These are phyloP conservation scores for Solanum hybrid DNA, from an alignment of 305 asterid genomes.

Conservation along the genomic window DNA sequence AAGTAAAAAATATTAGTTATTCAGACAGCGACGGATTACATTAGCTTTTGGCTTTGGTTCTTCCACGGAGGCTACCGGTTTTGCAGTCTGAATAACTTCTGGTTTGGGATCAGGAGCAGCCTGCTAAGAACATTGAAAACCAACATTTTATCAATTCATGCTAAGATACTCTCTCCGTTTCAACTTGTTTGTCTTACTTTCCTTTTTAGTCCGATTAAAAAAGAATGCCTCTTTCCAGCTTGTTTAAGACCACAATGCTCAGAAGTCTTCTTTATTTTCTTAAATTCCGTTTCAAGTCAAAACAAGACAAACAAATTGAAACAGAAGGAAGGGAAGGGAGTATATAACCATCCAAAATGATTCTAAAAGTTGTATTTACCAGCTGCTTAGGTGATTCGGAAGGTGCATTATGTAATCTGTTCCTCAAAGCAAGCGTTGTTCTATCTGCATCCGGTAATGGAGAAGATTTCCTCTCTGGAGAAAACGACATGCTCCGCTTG, in stretches of 20 bases:
- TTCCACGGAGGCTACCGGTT: not conserved
- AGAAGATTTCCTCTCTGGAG: not conserved
- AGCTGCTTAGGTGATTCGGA: not conserved
- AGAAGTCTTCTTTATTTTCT: not conserved
- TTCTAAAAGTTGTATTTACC: not conserved
- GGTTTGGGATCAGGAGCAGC: constrained; percentile 3
- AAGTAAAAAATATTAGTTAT: not conserved
- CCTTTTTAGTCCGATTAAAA: not conserved
- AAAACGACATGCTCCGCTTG: not conserved
- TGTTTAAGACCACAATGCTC: not conserved
- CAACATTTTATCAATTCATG: not conserved
- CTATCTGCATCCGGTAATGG: not conserved
- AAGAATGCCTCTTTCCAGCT: not conserved
- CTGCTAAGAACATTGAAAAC: not conserved
- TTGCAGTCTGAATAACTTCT: not conserved
- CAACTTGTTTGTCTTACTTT: not conserved
- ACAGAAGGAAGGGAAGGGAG: not conserved
- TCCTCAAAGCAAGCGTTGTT: not conserved
- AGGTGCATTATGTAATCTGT: not conserved
- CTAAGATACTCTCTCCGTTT: not conserved
- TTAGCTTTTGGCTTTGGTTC: not conserved
- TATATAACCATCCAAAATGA: not conserved
- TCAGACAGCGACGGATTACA: not conserved
- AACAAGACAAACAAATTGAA: not conserved
- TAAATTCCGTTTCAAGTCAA: not conserved